These are phyloP conservation scores for Penicilliopsis zonata DNA, from an alignment of 495 filamentous ascomycete species.

Conservation along the genomic window DNA sequence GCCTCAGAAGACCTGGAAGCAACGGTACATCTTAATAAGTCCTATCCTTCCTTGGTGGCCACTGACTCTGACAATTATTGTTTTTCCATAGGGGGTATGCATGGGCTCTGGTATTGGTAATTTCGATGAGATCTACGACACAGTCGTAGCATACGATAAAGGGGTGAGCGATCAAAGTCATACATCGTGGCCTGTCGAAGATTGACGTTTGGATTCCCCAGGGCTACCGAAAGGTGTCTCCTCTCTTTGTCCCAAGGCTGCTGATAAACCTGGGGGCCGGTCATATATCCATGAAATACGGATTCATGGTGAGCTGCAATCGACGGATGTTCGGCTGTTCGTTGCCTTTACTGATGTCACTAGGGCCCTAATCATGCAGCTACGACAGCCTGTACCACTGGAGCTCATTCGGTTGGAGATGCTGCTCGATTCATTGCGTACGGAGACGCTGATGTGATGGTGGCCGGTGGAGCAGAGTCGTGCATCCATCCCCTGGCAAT, in stretches of 20 bases:
- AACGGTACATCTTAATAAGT: slow-evolving; percentile 35
- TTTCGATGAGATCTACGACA: slow-evolving; percentile 77
- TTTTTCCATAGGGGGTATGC: slow-evolving; percentile 54
- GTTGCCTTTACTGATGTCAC: background rate
- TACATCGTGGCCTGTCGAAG: background rate
- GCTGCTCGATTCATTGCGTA: slow-evolving; percentile 80
- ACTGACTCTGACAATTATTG: too few relatives aligned
- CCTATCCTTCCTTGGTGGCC: background rate
- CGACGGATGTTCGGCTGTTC: background rate
- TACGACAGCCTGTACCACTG: slow-evolving; percentile 92
- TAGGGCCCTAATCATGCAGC: slow-evolving; percentile 83
- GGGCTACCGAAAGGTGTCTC: slow-evolving; percentile 87
- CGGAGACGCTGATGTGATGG: slow-evolving; percentile 88
- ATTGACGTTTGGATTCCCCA: slow-evolving; percentile 14
- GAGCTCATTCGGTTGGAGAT: slow-evolving; percentile 88
- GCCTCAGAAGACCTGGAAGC: slow-evolving; percentile 49
- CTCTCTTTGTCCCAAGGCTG: slow-evolving; percentile 82
- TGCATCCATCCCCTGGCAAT: slow-evolving; percentile 93
- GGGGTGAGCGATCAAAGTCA: slow-evolving; percentile 46
- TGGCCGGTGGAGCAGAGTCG: slow-evolving; percentile 86
- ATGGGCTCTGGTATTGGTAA: slow-evolving; percentile 95
- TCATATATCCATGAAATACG: slow-evolving; percentile 85
- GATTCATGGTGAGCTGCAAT: slow-evolving; percentile 47
- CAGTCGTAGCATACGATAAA: slow-evolving; percentile 62
- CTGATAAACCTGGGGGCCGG: slow-evolving; percentile 92